Evolutionary conservation across 768 basidiomycete species (phyloP).

Genomic region (Mycena rosella): DNA sequence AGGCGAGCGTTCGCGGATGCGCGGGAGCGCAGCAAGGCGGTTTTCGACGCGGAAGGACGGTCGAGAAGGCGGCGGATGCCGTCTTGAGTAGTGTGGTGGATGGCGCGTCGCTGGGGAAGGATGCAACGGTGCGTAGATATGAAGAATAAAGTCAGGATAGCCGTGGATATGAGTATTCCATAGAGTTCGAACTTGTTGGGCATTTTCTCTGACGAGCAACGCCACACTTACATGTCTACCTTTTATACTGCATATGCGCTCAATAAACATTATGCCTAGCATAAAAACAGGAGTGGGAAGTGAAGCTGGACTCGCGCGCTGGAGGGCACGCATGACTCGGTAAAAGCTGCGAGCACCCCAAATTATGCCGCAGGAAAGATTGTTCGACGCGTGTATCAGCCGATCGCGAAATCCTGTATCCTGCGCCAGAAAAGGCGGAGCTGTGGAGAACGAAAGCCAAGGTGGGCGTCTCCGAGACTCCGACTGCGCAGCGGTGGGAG

Average conservation of each 20-base stretch:
- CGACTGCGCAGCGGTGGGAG: no score
- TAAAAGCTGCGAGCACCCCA: conserved; percentile 8
- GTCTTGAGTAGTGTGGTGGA: conserved; percentile 7
- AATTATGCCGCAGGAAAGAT: conserved; percentile 13
- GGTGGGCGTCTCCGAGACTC: no score
- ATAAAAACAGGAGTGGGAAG: conserved; percentile 10
- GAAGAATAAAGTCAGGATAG: conserved; percentile 23
- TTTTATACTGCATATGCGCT: conserved; percentile 27
- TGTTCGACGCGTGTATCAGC: conserved; percentile 15
- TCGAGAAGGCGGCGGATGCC: conserved; percentile 19
- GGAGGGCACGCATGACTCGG: conserved; percentile 17
- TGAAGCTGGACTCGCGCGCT: conserved; percentile 2
- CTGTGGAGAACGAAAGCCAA: conserved; percentile 27
- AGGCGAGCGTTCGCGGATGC: conserved; percentile 53
- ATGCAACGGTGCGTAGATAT: background rate
- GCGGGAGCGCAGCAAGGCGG: conserved; percentile 39
- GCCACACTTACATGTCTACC: conserved; percentile 21
- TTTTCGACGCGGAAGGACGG: conserved; percentile 21
- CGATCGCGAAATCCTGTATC: background rate
- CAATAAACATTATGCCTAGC: conserved; percentile 20
- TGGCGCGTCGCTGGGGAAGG: background rate
- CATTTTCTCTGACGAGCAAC: conserved; percentile 29
- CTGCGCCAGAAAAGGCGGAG: conserved; percentile 3
- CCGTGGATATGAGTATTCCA: conserved; percentile 28
- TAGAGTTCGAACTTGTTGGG: conserved; percentile 26